Conservation (phyloP, 495 filamentous ascomycete genomes). For the Lasiosphaeria hispida region DNA sequence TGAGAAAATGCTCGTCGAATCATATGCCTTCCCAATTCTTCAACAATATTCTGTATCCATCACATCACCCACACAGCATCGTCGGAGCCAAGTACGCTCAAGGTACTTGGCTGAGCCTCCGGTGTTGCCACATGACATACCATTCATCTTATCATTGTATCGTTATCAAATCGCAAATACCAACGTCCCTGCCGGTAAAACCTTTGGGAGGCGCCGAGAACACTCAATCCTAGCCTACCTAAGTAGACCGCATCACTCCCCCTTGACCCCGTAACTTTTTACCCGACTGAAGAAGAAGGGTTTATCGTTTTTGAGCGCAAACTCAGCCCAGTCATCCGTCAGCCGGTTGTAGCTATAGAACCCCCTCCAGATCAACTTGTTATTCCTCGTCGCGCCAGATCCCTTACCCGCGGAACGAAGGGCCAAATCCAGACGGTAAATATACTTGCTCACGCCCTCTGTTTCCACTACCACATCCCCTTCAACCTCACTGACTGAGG, state of each 20-base stretch:
- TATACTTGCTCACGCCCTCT: conserved; percentile 76
- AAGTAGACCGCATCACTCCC: conserved; percentile 24
- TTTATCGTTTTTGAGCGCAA: conserved; percentile 77
- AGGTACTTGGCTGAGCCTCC: too few relatives aligned
- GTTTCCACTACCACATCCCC: conserved; percentile 82
- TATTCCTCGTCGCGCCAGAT: conserved; percentile 55
- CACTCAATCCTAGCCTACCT: too few relatives aligned
- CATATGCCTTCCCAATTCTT: too few relatives aligned
- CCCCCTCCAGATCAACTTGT: conserved; percentile 83
- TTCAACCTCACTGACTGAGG: conserved; percentile 40
- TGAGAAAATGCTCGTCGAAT: too few relatives aligned
- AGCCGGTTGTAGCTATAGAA: conserved; percentile 89
- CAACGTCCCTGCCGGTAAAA: too few relatives aligned
- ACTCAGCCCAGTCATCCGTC: conserved; percentile 88
- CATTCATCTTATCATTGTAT: too few relatives aligned
- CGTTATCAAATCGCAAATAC: too few relatives aligned
- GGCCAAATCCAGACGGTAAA: conserved; percentile 73
- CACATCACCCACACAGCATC: too few relatives aligned
- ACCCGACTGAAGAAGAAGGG: conserved; percentile 88
- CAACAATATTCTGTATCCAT: too few relatives aligned
- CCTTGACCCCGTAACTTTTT: conserved; percentile 58
- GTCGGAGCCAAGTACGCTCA: too few relatives aligned
- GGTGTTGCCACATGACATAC: too few relatives aligned
- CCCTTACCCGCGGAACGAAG: conserved; percentile 57
- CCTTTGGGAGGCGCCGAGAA: too few relatives aligned